Base-by-base conservation (phyloP, 768 basidiomycete species). In the Mycena floridula region DNA sequence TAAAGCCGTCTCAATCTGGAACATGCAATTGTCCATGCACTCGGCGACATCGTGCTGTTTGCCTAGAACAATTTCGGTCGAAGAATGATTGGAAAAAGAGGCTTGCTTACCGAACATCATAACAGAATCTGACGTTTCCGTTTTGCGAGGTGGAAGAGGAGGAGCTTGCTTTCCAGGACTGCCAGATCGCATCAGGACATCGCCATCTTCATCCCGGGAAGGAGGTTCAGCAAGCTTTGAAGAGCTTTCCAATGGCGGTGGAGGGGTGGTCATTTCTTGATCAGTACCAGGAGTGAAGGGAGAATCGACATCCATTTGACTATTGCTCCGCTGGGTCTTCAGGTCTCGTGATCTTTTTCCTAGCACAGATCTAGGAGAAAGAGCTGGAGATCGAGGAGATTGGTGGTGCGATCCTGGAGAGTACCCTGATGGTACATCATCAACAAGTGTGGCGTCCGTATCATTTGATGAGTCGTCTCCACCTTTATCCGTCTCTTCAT, bases 11-110 rank as follows among this genome's bases (percentile, higher is more conserved):
- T 99, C 96, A 41, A 98, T 92, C 63, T 98, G 96, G 67, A 96
- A 96, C 74, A 99, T 87, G 68, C 94, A 94, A 56, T 98, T 98
- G 64, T 98, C 95, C 86, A 98, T 91, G 65, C 95, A 97, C 64
- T 99, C 96, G 0, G 95, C 85, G 11, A 98, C 94, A 60, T 99
- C 96, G 57, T 99, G 95, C 56, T 99, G 96, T 54, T 87, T 85
- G 5, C 95, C 93, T 91, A 46, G 28, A 26, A 7, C n/a, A n/a
- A n/a, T n/a, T n/a, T n/a, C n/a, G n/a, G n/a, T n/a, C n/a, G n/a
- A n/a, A n/a, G n/a, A n/a, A n/a, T n/a, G n/a, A n/a, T n/a, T n/a
- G n/a, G n/a, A n/a, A n/a, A n/a, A n/a, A n/a, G 38, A 18, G 55
- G 30, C 57, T 13, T 24, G 55, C 77, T 54, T 59, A 90, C 89